phyloP scores from a whole-genome alignment of 2,329 filamentous ascomycete species.

The Cephalotrichum gorgonifer region DNA sequence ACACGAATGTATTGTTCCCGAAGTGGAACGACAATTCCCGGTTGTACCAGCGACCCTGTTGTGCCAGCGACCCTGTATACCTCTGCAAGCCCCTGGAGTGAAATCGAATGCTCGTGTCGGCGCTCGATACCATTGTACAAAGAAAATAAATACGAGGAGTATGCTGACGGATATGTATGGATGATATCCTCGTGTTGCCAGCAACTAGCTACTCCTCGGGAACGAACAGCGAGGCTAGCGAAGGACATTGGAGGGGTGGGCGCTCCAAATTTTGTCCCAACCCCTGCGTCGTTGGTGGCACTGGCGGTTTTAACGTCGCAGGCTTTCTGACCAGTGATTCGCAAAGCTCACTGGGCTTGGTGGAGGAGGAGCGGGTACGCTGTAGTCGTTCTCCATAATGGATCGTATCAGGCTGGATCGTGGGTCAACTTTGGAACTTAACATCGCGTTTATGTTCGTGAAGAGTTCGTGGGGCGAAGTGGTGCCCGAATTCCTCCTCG shows the following conservation, averaged over 20 bases:
- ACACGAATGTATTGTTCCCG: background rate
- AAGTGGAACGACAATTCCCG: background rate
- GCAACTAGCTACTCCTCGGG: background rate
- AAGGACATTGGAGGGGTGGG: background rate
- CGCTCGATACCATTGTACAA: background rate
- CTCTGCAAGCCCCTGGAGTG: background rate
- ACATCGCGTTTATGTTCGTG: slow-evolving; percentile 40
- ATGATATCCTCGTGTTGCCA: background rate
- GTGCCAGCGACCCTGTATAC: background rate
- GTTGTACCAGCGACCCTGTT: background rate
- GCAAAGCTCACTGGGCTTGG: slow-evolving; percentile 53
- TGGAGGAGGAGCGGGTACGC: slow-evolving; percentile 54
- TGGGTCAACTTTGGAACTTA: slow-evolving; percentile 30
- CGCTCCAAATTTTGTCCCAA: background rate
- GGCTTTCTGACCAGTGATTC: slow-evolving; percentile 40
- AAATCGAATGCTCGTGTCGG: background rate
- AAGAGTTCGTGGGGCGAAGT: slow-evolving; percentile 34
- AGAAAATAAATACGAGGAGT: background rate
- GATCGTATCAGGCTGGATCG: slow-evolving; percentile 35
- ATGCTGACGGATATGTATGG: background rate
- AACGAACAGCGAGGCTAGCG: background rate
- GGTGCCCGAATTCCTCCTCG: slow-evolving; percentile 29
- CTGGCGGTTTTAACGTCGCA: background rate
- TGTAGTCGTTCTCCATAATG: slow-evolving; percentile 49
- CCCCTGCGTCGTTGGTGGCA: background rate